Base-by-base conservation (phyloP, 2,329 filamentous ascomycete species). In the Leptographium radiaticola region DNA sequence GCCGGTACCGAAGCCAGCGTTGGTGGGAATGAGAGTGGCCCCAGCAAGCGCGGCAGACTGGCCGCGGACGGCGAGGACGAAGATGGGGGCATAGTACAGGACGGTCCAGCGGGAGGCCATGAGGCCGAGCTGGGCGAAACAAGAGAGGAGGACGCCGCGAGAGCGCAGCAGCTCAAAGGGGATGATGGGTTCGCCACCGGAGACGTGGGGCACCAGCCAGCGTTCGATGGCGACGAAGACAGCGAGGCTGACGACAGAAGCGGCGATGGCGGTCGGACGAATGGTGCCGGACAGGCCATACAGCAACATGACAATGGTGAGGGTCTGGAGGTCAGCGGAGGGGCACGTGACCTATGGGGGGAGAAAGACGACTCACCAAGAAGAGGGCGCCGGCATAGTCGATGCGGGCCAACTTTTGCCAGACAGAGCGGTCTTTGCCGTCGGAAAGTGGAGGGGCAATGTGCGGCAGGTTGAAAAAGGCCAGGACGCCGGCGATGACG, bases 41-140 rank as follows among this genome's bases (percentile, higher is more conserved):
- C 88, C 89, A 2, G 87, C 84, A 1, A 79, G 71, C 1, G 86
- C 83, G 0, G 86, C 84, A 1, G 76, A 69, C 70, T 85, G 85
- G 53, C 79, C 79, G 2, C 83, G 80, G 2, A 93, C 83, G 4
- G 86, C 85, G 55, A 93, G 80, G 38, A 87, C 84, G 61, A 88
- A 90, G 45, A 89, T 80, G 0, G 89, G 88, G 0, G 84, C 78
- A 67, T 89, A 94, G 71, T 89, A 93, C 9, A 94, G 73, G 2
- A 94, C 75, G 8, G 76, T 76, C 88, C 87, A 94, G 55, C 89
- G 83, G 2, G 85, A 77, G 64, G 86, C 82, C 86, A 94, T 91
- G 65, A 89, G 77, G 20, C 84, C 82, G 0, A 90, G 75, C 50
- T 89, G 87, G 1, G 83, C 77, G 25, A 90, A 62, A 63, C 87